Base-by-base conservation (phyloP, 2,329 filamentous ascomycete genomes). In the Ophiostoma himal-ulmi region DNA sequence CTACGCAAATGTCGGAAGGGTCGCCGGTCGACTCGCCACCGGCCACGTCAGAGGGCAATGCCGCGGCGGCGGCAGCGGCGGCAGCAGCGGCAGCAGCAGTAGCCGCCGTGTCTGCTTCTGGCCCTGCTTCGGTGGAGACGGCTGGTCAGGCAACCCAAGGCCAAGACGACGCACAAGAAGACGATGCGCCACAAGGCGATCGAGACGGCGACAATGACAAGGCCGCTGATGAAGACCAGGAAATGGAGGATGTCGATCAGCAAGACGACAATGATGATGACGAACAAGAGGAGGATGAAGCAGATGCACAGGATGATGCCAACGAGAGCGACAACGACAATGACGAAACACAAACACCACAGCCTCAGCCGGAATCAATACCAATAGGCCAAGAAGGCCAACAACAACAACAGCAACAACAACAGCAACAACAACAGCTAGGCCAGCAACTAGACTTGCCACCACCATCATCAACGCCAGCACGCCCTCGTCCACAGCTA, bases 1-100 rank as follows among this genome's bases (percentile, higher is more conserved):
- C 62, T 37, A 37, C 62, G 39, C 68, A 66, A 67, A 73, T 73
- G 72, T 71, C 71, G 22, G 71, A 73, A 67, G 72, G 69, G 69
- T 52, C 68, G 68, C 37, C 67, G 22, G 71, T 66, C 68, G 70
- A 48, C 41, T 68, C 70, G 62, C 60, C 71, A 14, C 57, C 69
- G 36, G 62, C 69, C 39, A 62, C 70, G 14, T 65, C 69, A 2
- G 20, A 71, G 10, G 36, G n/a, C 41, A 65, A 65, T 65, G 34
- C 62, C 1, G 62, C 62, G 20, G 62, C 62, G 36, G 62, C 62
- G 8, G 62, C 62, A 22, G 65, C 70, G 13, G 67, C 54, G 6
- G 26, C 62, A 22, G 70, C 70, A 4, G 70, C 70, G 6, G 67
- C 67, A 10, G 70, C 69, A n/a, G 65, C 69, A 14, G 69, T 68